Base-by-base conservation (phyloP, 192 early-diverging fungal species). In the Coemansia sp. region DNA sequence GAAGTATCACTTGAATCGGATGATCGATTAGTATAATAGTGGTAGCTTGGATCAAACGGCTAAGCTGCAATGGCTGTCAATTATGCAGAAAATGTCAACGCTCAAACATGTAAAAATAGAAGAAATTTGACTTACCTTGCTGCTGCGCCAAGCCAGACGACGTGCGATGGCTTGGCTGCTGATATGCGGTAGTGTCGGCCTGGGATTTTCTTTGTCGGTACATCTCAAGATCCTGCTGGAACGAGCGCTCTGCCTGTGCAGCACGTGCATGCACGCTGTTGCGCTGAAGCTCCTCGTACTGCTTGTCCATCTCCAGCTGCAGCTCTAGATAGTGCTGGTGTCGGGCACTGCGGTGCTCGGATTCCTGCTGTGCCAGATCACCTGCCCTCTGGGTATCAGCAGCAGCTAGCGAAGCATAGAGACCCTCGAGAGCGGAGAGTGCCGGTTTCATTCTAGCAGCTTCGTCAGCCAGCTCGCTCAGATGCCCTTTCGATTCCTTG, bases 211-310 rank as follows among this genome's bases (percentile, higher is more conserved):
- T 37, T 11, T 63, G 76, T 13, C 67, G 71, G 62, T 71, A 82
- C n/a, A 18, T 62, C 40, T 76, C 79, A 37, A 82, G 52, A 56
- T 82, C 79, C 57, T 71, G 71, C 68, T 82, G 71, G 54, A 82
- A 82, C 18, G 65, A 68, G 62, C 73, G 79, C 22, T 54, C 71
- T 5, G 79, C 79, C 32, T 47, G 63, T 41, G 68, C 74, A 1
- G 65, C 79, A 6, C 79, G 79, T 21, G 42, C 58, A 49, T 65
- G 62, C 47, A 66, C 74, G 45, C 61, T 61, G 45, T 70, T 63
- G 54, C 70, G 79, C 11, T 65, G 37, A 40, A 73, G 37, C 18
- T 76, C 79, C 10, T 69, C 68, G 32, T 73, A 76, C 58, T 82
- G 79, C n/a, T 55, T 60, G 74, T 82, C 79, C 79, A 82, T 71